Percentiles rank a stretch among this genome's conserved stretches.
These are phyloP conservation scores for Hypoxylon subgilvum DNA, from an alignment of 495 filamentous ascomycete species.

Conservation along the genomic window DNA sequence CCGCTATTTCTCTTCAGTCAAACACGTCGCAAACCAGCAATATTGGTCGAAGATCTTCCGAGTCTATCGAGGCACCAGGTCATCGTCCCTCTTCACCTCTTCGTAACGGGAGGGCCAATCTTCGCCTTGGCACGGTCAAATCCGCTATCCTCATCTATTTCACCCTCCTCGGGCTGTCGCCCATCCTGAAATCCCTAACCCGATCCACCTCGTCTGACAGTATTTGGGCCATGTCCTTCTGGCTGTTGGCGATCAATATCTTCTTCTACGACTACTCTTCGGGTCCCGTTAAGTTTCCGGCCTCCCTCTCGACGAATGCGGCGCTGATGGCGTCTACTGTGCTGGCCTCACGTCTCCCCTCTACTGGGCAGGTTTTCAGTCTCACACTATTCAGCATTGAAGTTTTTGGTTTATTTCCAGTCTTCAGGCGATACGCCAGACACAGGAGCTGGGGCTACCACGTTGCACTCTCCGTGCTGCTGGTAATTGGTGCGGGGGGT, in stretches of 20 bases:
- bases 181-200: constrained; percentile 93
- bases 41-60: constrained; percentile 27
- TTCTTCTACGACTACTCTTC: constrained; percentile 94
- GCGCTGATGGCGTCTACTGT: constrained; percentile 94
- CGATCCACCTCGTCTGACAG: constrained; percentile 86
- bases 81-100: constrained; percentile 36
- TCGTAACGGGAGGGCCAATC: constrained; percentile 42
- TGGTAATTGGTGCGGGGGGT: constrained; percentile 78
- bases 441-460: constrained; percentile 86
- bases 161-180: constrained; percentile 84
- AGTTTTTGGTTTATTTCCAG: constrained; percentile 94
- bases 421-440: constrained; percentile 85
- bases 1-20: constrained; percentile 48
- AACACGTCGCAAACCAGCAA: constrained; percentile 44
- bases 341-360: constrained; percentile 83
- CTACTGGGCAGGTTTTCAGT: constrained; percentile 92
- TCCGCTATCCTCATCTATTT: constrained; percentile 94
- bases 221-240: constrained; percentile 95
- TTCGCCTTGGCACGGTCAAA: constrained; percentile 65
- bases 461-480: constrained; percentile 72
- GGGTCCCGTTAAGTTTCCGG: constrained; percentile 68
- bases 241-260: constrained; percentile 92
- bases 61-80: constrained; percentile 28
- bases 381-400: constrained; percentile 95
- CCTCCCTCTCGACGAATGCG: constrained; percentile 90